phyloP scores from a whole-genome alignment of 2,329 filamentous ascomycete species.

The Colletotrichum tamarilloi region DNA sequence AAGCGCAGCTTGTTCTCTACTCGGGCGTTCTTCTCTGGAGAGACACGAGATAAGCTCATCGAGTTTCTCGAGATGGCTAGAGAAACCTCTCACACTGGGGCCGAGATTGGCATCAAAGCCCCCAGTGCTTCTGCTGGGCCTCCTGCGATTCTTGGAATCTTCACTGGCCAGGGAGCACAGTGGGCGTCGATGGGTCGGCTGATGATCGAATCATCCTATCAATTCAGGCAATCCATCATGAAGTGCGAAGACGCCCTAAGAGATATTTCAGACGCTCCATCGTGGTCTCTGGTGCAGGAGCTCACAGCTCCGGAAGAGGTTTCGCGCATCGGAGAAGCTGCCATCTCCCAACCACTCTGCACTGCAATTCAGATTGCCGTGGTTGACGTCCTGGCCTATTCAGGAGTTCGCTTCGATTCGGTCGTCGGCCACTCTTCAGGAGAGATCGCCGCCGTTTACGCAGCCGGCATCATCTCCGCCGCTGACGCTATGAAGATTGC shows the following conservation, averaged over 20 bases:
- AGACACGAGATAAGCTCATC: no score
- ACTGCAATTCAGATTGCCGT: slow-evolving; percentile 53
- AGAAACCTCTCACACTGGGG: not conserved
- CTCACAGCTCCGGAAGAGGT: slow-evolving; percentile 32
- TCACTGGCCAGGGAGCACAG: slow-evolving; percentile 44
- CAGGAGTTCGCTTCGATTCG: slow-evolving; percentile 44
- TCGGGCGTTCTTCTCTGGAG: no score
- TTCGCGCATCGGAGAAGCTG: slow-evolving; percentile 21
- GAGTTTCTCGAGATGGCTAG: not conserved
- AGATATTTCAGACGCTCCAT: slow-evolving; percentile 26
- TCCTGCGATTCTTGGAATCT: slow-evolving; percentile 33
- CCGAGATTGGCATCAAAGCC: not conserved
- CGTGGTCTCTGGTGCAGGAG: slow-evolving; percentile 38
- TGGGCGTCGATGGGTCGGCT: slow-evolving; percentile 36
- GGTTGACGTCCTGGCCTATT: slow-evolving; percentile 48
- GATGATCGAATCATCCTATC: slow-evolving; percentile 47
- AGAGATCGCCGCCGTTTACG: slow-evolving; percentile 58
- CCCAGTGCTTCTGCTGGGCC: not conserved
- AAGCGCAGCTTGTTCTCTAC: no score
- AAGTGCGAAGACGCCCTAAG: slow-evolving; percentile 30
- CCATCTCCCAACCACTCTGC: slow-evolving; percentile 10
- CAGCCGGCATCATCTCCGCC: slow-evolving; percentile 47
- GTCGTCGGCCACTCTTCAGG: slow-evolving; percentile 56
- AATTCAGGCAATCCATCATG: slow-evolving; percentile 43
- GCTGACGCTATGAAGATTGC: slow-evolving; percentile 50